Evolutionary conservation across 345 rosid species (phyloP).

Genomic region (Laguncularia racemosa): DNA sequence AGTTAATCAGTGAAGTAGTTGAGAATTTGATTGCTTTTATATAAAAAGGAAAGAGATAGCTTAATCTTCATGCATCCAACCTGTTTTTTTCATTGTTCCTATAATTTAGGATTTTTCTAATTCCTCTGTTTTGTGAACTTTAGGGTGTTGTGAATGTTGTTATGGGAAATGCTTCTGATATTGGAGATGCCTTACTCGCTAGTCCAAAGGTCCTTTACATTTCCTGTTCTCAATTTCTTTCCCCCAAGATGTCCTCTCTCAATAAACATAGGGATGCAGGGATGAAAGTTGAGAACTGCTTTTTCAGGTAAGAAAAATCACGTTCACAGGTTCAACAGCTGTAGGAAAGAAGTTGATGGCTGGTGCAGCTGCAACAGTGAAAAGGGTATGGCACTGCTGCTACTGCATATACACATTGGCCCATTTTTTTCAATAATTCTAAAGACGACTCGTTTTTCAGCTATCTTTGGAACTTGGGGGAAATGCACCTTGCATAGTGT

Average conservation of each 20-base stretch:
- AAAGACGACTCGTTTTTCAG: slow-evolving; percentile 26
- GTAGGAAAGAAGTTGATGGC: slow-evolving; percentile 98
- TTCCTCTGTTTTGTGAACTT: slow-evolving; percentile 8
- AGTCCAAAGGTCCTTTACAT: slow-evolving; percentile 58
- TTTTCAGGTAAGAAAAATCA: slow-evolving; percentile 81
- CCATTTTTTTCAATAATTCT: background rate
- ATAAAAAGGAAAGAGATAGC: no score
- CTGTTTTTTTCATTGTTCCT: slow-evolving; percentile 5
- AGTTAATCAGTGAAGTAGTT: no score
- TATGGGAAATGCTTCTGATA: slow-evolving; percentile 86
- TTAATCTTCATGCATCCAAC: no score
- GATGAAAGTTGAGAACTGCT: slow-evolving; percentile 4
- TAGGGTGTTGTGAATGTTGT: slow-evolving; percentile 85
- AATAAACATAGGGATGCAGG: background rate
- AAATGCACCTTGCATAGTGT: slow-evolving; percentile 94
- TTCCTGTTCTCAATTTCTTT: slow-evolving; percentile 5
- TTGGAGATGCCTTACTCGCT: slow-evolving; percentile 73
- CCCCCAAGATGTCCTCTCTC: slow-evolving; percentile 7
- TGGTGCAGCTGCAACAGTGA: slow-evolving; percentile 88
- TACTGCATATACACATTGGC: background rate
- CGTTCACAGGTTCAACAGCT: slow-evolving; percentile 94
- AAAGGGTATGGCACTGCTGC: slow-evolving; percentile 48
- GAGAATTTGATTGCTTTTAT: no score
- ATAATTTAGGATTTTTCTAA: no score
- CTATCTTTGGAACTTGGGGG: slow-evolving; percentile 96